phyloP scores from a whole-genome alignment of 768 basidiomycete genomes.

The Auricularia heimuer region DNA sequence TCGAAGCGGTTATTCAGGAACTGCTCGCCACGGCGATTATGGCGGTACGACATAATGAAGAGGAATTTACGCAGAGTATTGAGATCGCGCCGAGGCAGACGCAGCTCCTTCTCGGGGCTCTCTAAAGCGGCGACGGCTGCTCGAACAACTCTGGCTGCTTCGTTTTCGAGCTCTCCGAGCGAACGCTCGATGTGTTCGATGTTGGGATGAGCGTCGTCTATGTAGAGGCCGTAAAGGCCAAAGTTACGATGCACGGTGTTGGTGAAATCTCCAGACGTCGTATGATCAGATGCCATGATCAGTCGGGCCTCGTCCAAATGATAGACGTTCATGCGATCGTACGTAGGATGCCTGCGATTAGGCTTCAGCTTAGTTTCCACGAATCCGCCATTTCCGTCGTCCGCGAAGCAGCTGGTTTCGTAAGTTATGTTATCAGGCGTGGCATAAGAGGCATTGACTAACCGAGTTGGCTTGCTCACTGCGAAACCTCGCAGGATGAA shows the following conservation, averaged over 20 bases:
- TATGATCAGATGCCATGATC: neutral
- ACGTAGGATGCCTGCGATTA: neutral
- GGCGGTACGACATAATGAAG: conserved; percentile 4
- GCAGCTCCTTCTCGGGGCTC: neutral
- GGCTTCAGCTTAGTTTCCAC: no score
- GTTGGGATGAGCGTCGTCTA: neutral
- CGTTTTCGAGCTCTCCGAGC: conserved; percentile 4
- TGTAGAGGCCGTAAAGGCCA: conserved; percentile 4
- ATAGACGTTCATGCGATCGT: conserved; percentile 6
- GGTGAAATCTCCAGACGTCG: neutral
- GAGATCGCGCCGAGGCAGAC: conserved; percentile 1
- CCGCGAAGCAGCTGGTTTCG: neutral
- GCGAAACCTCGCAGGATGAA: conserved; percentile 3
- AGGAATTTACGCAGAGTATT: conserved; percentile 9
- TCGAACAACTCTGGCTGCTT: conserved; percentile 3
- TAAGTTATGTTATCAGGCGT: neutral
- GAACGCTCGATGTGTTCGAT: conserved; percentile 5
- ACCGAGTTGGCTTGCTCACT: neutral
- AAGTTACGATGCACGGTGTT: conserved; percentile 1
- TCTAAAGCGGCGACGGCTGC: neutral
- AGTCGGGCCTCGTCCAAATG: neutral
- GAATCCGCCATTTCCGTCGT: no score
- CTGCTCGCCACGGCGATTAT: neutral
- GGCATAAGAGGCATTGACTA: neutral
- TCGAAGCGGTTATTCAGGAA: conserved; percentile 5